Conservation (phyloP, 2,329 filamentous ascomycete genomes). For the Mollisia scopiformis region DNA sequence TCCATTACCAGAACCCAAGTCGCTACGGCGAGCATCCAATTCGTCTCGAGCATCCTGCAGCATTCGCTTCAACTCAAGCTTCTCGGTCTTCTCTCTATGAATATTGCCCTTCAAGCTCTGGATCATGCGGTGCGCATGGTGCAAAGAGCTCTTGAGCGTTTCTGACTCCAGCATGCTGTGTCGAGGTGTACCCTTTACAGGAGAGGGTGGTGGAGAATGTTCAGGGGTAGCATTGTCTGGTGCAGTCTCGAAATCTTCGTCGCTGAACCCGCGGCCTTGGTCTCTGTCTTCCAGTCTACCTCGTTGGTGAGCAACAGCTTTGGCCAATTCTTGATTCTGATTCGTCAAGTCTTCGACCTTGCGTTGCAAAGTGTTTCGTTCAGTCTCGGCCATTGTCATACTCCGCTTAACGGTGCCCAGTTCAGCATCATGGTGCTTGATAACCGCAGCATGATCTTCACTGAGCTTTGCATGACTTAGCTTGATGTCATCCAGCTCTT, state of each 20-base stretch:
- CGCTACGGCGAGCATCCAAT: conserved; percentile 68
- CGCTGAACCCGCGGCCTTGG: conserved; percentile 57
- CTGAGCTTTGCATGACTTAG: conserved; percentile 75
- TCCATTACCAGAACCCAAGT: conserved; percentile 53
- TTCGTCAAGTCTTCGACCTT: conserved; percentile 86
- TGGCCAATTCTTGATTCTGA: conserved; percentile 90
- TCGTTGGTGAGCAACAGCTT: conserved; percentile 75
- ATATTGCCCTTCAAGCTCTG: conserved; percentile 94
- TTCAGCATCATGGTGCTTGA: conserved; percentile 89
- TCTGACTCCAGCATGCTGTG: conserved; percentile 94
- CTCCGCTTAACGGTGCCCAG: conserved; percentile 82
- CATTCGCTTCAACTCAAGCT: conserved; percentile 92
- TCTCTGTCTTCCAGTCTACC: conserved; percentile 69
- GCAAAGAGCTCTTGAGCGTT: conserved; percentile 90
- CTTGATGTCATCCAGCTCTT: conserved; percentile 90
- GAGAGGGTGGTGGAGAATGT: conserved; percentile 87
- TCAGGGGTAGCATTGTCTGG: conserved; percentile 78
- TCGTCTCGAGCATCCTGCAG: conserved; percentile 95
- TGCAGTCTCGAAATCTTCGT: conserved; percentile 66
- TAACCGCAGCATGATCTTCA: conserved; percentile 76
- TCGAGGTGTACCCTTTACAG: conserved; percentile 86
- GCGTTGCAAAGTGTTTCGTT: conserved; percentile 76
- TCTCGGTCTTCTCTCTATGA: conserved; percentile 97
- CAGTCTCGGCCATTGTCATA: conserved; percentile 75
- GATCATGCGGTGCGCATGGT: conserved; percentile 95